Evolutionary conservation across 768 basidiomycete genomes (phyloP).

Genomic region (Gelatoporia subvermispora): DNA sequence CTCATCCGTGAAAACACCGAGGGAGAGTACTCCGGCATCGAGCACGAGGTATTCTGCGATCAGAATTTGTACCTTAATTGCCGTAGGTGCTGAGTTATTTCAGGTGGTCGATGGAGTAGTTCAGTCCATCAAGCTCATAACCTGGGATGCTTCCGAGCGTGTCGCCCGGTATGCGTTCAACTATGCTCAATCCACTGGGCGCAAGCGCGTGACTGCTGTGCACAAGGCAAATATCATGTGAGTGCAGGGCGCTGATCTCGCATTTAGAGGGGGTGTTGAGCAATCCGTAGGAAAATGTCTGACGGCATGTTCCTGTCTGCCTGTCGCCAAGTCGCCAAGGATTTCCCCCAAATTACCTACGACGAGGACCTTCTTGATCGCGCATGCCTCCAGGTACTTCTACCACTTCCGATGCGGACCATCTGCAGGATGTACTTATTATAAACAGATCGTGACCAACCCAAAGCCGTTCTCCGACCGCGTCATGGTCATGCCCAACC

Average conservation of each 20-base stretch:
- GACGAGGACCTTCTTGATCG: conserved; percentile 97
- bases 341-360: conserved; percentile 89
- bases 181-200: conserved; percentile 84
- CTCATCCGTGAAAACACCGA: conserved; percentile 99
- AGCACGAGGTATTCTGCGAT: conserved; percentile 75
- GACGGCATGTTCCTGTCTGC: conserved; percentile 99
- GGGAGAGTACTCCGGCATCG: conserved; percentile 99
- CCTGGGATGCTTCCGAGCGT: conserved; percentile 97
- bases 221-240: conserved; percentile 99
- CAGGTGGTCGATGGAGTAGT: conserved; percentile 96
- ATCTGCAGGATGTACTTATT: conserved; percentile 3
- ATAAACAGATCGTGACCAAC: conserved; percentile 77
- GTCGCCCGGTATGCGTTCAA: conserved; percentile 98
- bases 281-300: conserved; percentile 88
- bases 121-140: conserved; percentile 99
- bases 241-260: too few species aligned
- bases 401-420: neutral
- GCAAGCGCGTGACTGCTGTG: conserved; percentile 94
- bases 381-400: conserved; percentile 80
- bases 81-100: neutral
- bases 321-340: conserved; percentile 93
- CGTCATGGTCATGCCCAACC: conserved; percentile 99
- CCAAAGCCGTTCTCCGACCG: conserved; percentile 90
- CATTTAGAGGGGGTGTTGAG: neutral
- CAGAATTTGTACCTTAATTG: conserved; percentile 4